These are phyloP conservation scores for Aethionema arabicum DNA, from an alignment of 345 rosid species.

Conservation along the genomic window DNA sequence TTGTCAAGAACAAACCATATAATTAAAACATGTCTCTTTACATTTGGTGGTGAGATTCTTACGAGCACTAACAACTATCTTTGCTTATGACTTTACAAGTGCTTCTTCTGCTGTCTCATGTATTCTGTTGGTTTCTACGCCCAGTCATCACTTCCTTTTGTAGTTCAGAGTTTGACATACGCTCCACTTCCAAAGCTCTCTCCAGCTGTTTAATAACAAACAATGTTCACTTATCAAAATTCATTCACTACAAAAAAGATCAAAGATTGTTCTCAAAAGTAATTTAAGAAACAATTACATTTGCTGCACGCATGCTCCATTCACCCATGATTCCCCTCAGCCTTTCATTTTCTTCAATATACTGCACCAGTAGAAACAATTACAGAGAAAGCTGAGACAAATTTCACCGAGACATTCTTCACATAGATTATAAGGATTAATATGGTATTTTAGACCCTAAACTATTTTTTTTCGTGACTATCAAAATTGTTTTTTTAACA, in stretches of 20 bases:
- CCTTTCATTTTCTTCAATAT: slow-evolving; percentile 91
- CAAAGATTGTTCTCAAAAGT: background rate
- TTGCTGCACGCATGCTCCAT: slow-evolving; percentile 91
- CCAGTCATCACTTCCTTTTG: slow-evolving; percentile 55
- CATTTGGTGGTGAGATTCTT: no score
- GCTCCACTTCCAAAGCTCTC: slow-evolving; percentile 82
- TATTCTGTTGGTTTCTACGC: slow-evolving; percentile 26
- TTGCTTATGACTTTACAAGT: slow-evolving; percentile 4
- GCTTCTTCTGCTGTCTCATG: slow-evolving; percentile 18
- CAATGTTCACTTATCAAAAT: background rate
- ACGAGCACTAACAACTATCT: background rate
- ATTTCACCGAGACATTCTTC: no score
- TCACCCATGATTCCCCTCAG: slow-evolving; percentile 85
- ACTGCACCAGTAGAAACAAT: slow-evolving; percentile 42
- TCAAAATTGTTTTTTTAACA: no score
- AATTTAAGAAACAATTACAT: slow-evolving; percentile 46
- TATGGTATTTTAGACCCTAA: no score
- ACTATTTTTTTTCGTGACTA: no score
- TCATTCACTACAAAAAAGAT: background rate
- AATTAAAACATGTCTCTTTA: no score
- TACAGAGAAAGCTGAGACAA: background rate
- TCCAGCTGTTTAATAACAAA: slow-evolving; percentile 52
- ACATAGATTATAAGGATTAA: no score
- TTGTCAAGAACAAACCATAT: no score
- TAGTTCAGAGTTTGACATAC: slow-evolving; percentile 74